Evolutionary conservation across 768 basidiomycete genomes (phyloP).

Genomic region (Podaxis rugospora): DNA sequence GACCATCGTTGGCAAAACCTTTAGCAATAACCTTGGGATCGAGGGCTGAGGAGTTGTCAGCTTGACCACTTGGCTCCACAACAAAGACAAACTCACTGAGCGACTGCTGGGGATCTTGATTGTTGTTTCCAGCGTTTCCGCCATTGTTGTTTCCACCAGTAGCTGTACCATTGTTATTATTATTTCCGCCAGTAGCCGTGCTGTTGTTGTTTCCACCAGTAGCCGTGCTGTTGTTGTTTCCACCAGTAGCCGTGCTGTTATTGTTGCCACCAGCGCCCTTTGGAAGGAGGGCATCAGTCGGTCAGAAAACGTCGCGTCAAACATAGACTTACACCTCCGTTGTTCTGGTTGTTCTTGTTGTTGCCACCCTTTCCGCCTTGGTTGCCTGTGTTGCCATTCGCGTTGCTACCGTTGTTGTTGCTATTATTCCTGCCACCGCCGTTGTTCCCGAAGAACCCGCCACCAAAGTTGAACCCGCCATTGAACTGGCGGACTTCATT

Average conservation of each 20-base stretch:
- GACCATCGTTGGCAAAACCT: slow-evolving; percentile 55
- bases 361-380: slow-evolving; percentile 1
- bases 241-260: slow-evolving; percentile 10
- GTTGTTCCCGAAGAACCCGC: slow-evolving; percentile 15
- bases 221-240: neutral
- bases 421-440: slow-evolving; percentile 3
- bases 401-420: slow-evolving; percentile 9
- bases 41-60: slow-evolving; percentile 20
- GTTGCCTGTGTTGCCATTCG: slow-evolving; percentile 1
- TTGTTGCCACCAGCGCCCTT: slow-evolving; percentile 5
- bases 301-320: neutral
- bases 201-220: slow-evolving; percentile 14
- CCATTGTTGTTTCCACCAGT: slow-evolving; percentile 17
- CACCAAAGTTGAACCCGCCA: neutral
- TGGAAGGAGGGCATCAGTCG: neutral
- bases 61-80: neutral
- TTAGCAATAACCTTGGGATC: slow-evolving; percentile 46
- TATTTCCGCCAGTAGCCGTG: slow-evolving; percentile 1
- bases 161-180: slow-evolving; percentile 14
- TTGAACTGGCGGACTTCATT: neutral
- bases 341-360: slow-evolving; percentile 10
- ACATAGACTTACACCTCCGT: slow-evolving; percentile 3
- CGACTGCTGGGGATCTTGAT: slow-evolving; percentile 39
- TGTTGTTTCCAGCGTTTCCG: slow-evolving; percentile 22
- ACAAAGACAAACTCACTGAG: slow-evolving; percentile 22